Evolutionary conservation across 1,284 basidiomycete species (phyloP), one percentile per base, ranked within the genome.

Genomic region (Fomitopsis palustris): DNA sequence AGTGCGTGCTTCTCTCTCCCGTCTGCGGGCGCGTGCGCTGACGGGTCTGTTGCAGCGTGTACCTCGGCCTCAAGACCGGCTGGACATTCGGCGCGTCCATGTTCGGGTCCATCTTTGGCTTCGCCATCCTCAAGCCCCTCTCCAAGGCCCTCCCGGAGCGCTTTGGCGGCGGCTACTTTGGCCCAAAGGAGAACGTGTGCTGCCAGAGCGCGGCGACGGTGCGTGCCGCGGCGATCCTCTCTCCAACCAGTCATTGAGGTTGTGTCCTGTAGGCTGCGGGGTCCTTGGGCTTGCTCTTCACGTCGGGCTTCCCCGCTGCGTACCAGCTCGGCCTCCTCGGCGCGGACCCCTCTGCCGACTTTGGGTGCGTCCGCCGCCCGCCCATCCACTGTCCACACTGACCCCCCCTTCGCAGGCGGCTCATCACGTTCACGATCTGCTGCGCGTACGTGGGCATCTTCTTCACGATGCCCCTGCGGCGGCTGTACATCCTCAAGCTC

Each of bases 401-500:
- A n/a, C n/a, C n/a, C n/a, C n/a, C n/a, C n/a, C n/a, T n/a, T n/a
- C 35, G 35, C 19, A 61, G 60, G 10, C 60, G 60, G 12, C 37
- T 61, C 31, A 58, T 61, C 47, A 61, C 38, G 77, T 78, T 61
- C 54, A 61, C 60, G n/a, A 42, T 61, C 19, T 58, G 56, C 65
- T 78, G 80, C 58, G 83, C 82, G 25, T 88, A 83, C 73, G 85
- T 85, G 64, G 85, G 85, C 43, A 77, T 85, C 19, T 84, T 86
- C 72, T 87, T 87, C 70, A 84, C 83, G 59, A 83, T 86, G 59
- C 85, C 85, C 0, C 72, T 86, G 31, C 78, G 83, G 2, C 60
- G 60, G 5, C 49, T 61, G 27, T 61, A 61, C 49, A 61, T 61
- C 38, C 60, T 61, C 60, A 81, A 81, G 64, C 86, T 85, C 65